Percentiles rank a stretch among this genome's conserved stretches.
phyloP scores from a whole-genome alignment of 768 basidiomycete species.

The Leucosporidium scottii region DNA sequence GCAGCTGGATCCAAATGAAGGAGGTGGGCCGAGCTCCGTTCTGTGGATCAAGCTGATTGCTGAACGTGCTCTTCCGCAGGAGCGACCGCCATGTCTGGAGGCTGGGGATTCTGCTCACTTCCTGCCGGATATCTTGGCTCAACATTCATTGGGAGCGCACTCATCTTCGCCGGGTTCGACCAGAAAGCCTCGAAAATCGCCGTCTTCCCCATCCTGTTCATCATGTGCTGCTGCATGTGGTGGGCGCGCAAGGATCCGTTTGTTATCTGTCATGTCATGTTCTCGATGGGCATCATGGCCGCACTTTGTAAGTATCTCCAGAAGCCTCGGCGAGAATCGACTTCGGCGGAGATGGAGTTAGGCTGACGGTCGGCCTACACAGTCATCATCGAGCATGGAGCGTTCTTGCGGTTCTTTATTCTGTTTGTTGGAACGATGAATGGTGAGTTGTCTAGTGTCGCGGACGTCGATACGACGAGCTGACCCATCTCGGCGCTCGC shows the following conservation, averaged over 20 bases:
- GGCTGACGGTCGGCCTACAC: not conserved
- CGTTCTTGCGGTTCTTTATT: slow-evolving; percentile 18
- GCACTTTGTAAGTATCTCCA: slow-evolving; percentile 1
- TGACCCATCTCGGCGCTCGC: not conserved
- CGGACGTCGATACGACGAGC: not conserved
- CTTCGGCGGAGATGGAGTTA: not conserved
- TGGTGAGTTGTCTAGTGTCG: not conserved
- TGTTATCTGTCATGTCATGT: slow-evolving; percentile 10
- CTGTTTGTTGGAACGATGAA: slow-evolving; percentile 21
- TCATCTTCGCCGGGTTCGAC: slow-evolving; percentile 29
- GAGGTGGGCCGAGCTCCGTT: slow-evolving; percentile 1
- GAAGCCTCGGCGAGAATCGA: too few relatives aligned
- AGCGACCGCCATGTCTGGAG: slow-evolving; percentile 18
- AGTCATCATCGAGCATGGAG: slow-evolving; percentile 25
- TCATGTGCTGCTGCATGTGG: slow-evolving; percentile 7
- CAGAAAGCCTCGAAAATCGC: slow-evolving; percentile 25
- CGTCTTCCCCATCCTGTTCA: slow-evolving; percentile 14
- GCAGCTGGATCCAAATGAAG: slow-evolving; percentile 30
- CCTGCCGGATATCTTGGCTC: slow-evolving; percentile 28
- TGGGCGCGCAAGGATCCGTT: slow-evolving; percentile 23
- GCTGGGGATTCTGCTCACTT: slow-evolving; percentile 6
- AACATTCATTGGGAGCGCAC: slow-evolving; percentile 16
- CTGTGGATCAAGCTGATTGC: too few relatives aligned
- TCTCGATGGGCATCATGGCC: slow-evolving; percentile 11
- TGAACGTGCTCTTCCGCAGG: too few relatives aligned